Evolutionary conservation across 148 eudicot genomes (phyloP), one percentile per base, ranked within the genome.

Genomic region (Chenopodium album): DNA sequence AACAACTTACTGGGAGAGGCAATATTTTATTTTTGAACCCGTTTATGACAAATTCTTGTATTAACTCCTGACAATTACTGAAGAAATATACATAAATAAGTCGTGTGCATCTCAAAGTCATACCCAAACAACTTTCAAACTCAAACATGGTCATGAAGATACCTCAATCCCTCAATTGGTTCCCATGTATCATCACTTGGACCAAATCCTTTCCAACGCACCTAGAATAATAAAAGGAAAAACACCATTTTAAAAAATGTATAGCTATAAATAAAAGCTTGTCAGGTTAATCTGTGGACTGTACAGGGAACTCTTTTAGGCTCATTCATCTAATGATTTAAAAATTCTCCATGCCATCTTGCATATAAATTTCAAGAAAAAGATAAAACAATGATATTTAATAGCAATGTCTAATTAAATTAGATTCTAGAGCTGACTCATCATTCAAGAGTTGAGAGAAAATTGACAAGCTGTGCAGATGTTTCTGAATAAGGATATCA

Each of bases 101-200:
- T 71, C 28, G 19, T 41, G 17, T 65, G 65, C 76, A 77, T 32
- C 80, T 50, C 71, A 63, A 19, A 44, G 64, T 78, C 26, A 50
- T 37, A 56, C 8, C 23, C 17, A 59, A 37, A 69, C 7, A 29
- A 20, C 28, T 13, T 71, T 71, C 12, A 65, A 23, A 28, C 4
- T 72, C 47, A 63, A 13, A 7, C 31, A 81, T 26, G 76, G 52
- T 59, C 9, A 23, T 29, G 28, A 22, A 80, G 71, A 83, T 74
- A 94, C 99, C 95, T 91, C 84, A 96, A 87, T 34, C 91, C 92
- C 75, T 91, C 87, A 48, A 90, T 82, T 46, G 95, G 98, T 82
- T 96, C 99, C 98, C 99, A 96, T 60, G 99, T 94, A 89, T 96
- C 99, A 26, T 94, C 98, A 81, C 85, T 85, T 34, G 95, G 88